Evolutionary conservation across 2,329 filamentous ascomycete genomes (phyloP), one percentile per base, ranked within the genome.

Genomic region (Nannizziopsis arthrosporioides): DNA sequence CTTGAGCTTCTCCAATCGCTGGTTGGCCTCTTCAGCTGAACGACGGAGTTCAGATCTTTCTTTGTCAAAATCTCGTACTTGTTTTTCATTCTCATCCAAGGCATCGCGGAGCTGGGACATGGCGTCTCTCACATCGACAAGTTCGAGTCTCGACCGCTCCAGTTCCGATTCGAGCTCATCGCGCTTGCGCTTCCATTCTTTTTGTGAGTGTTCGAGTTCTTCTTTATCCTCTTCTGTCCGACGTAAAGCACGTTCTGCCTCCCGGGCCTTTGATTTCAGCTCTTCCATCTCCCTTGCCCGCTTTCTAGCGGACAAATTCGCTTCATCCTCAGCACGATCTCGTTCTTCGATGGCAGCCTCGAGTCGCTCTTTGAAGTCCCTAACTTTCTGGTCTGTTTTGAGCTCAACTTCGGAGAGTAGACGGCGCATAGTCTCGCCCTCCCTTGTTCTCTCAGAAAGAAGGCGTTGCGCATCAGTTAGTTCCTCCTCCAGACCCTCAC

Each of bases 351-450:
- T 76, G 0, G 89, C 89, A 1, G 85, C 74, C 59, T 96, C 90
- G 75, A 96, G 82, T 1, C 84, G 80, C 50, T 86, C 81, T 47
- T 86, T 83, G 81, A 94, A 92, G 55, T 96, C 90, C 22, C 86
- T 81, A 14, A 94, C 78, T 59, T 87, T 85, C 51, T 73, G 73
- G 55, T 96, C 89, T 1, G 89, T 81, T 8, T 85, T 77, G 51
- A 84, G 79, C 63, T 96, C 87, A 7, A 89, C 85, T 55, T 96
- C 90, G 12, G 82, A 82, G 10, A 98, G 72, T 51, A 96, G 74
- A 42, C 88, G 76, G 31, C 92, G 80, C 89, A 98, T 96, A 0
- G 87, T 95, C 69, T 96, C 90, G 19, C 81, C 85, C 67, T 98
- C 92, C 38, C 92, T 80, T 3, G 86, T 90, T 19, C 92, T 81